Conservation (phyloP, 441 rosid genomes). For the Biscutella auriculata region DNA sequence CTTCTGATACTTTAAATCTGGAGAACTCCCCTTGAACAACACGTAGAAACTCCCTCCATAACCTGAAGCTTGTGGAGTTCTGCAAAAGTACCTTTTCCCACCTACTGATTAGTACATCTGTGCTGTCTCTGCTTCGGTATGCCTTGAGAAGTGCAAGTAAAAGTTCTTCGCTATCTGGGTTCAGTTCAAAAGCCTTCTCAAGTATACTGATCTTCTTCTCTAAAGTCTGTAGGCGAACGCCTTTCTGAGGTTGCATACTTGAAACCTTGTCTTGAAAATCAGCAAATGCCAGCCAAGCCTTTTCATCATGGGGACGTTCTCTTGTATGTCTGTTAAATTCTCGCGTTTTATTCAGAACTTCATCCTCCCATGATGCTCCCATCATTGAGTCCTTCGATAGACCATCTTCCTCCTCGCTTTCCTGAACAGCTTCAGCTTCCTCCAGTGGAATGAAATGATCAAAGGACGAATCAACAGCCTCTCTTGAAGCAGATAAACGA, state of each 20-base stretch:
- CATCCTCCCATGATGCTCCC: slow-evolving; percentile 94
- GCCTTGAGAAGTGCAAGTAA: slow-evolving; percentile 72
- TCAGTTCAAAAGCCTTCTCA: slow-evolving; percentile 82
- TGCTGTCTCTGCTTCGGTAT: slow-evolving; percentile 63
- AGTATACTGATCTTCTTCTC: slow-evolving; percentile 92
- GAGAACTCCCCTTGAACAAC: slow-evolving; percentile 82
- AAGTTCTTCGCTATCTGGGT: slow-evolving; percentile 72
- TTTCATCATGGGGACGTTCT: slow-evolving; percentile 69
- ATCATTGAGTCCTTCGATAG: slow-evolving; percentile 25
- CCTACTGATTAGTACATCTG: slow-evolving; percentile 60
- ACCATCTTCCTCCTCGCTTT: slow-evolving; percentile 22
- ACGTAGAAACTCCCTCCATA: slow-evolving; percentile 78
- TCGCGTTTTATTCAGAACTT: slow-evolving; percentile 62
- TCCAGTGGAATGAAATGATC: slow-evolving; percentile 57
- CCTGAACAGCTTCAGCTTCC: slow-evolving; percentile 26
- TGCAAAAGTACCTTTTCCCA: slow-evolving; percentile 72
- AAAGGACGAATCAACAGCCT: slow-evolving; percentile 19
- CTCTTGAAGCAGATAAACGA: slow-evolving; percentile 34
- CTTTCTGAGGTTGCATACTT: slow-evolving; percentile 63
- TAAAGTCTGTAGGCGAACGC: slow-evolving; percentile 70
- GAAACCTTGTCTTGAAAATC: slow-evolving; percentile 74
- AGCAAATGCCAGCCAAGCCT: slow-evolving; percentile 72
- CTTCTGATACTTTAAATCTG: slow-evolving; percentile 80
- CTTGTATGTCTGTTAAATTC: slow-evolving; percentile 67
- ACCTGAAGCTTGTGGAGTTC: slow-evolving; percentile 56